These are phyloP conservation scores for Pseudogymnoascus sp. DNA, from an alignment of 2,329 filamentous ascomycete genomes.

Conservation along the genomic window DNA sequence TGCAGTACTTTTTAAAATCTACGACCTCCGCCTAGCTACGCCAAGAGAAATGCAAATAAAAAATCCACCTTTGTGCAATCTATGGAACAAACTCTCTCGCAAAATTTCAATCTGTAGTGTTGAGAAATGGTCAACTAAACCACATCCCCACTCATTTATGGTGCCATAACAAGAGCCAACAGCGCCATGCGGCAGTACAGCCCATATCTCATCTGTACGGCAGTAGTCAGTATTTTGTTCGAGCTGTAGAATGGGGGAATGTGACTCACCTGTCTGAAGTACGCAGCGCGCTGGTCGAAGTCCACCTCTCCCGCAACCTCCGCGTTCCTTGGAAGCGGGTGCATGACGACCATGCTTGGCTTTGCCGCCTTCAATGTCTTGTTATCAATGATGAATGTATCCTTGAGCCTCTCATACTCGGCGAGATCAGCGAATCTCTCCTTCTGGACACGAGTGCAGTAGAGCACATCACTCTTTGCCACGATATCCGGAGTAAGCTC, in stretches of 20 bases:
- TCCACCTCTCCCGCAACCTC: constrained; percentile 96
- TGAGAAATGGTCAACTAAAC: constrained; percentile 1
- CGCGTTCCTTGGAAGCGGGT: constrained; percentile 86
- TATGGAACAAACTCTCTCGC: background rate
- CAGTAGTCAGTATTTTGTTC: constrained; percentile 12
- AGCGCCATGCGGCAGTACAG: constrained; percentile 97
- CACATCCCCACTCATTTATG: constrained; percentile 7
- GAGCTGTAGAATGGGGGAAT: background rate
- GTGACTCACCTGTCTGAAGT: constrained; percentile 91
- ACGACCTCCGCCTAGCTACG: constrained; percentile 7
- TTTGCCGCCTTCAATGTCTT: constrained; percentile 85
- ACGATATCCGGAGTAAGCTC: constrained; percentile 81
- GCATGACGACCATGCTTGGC: constrained; percentile 87
- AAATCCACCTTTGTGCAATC: background rate
- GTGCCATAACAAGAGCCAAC: constrained; percentile 81
- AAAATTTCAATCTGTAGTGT: background rate
- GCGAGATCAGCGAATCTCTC: constrained; percentile 80
- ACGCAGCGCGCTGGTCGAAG: constrained; percentile 92
- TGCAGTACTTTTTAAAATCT: constrained; percentile 9
- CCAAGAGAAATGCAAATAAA: constrained; percentile 7
- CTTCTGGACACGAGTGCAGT: constrained; percentile 95
- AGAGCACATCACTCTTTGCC: constrained; percentile 80
- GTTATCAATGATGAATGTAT: constrained; percentile 85
- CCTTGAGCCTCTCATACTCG: constrained; percentile 82
- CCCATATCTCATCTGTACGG: constrained; percentile 82